Evolutionary conservation across 129 eudicot species (phyloP), one percentile per base, ranked within the genome.

Genomic region (Flaveria robusta): DNA sequence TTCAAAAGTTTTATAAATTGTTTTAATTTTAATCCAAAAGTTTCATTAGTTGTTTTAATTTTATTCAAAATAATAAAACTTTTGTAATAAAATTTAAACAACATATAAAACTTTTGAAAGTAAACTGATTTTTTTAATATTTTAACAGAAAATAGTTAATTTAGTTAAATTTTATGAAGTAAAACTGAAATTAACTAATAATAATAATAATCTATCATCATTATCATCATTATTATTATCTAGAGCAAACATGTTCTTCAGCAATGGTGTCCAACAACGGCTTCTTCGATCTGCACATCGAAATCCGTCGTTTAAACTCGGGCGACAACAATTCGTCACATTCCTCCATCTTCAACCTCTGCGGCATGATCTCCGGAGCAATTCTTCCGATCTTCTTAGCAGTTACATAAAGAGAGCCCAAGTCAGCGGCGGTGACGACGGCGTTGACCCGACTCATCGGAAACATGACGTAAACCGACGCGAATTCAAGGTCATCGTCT

Each of bases 251-350:
- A 14, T 92, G 89, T 71, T 93, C 98, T 85, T 93, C 98, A 10
- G 41, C 88, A 64, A 93, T 93, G 1, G 98, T 93, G 70, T 93
- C 98, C 77, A 93, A 83, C 86, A 88, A 75, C 14, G 97, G 98
- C 77, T 88, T 93, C 91, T 85, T 93, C 10, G 97, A 93, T 78
- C 98, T 83, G 80, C 96, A 88, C 81, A 79, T 75, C 1, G 91
- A 78, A 84, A 75, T 27, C 76, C 97, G 45, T 7, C 76, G 92
- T 86, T 77, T 80, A 55, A 86, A 86, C 87, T 88, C 98, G 52
- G 78, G 64, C 73, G 75, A 49, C 55, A 78, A 78, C 24, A 76
- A 4, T 20, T 76, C 80, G 18, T 81, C 83, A 3, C 66, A 66
- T 50, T 77, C 82, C 47, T 76, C 82, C 76, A 70, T 13, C 26